These are phyloP conservation scores for Teratosphaeria gauchensis DNA, from an alignment of 2,329 filamentous ascomycete genomes.

Conservation along the genomic window DNA sequence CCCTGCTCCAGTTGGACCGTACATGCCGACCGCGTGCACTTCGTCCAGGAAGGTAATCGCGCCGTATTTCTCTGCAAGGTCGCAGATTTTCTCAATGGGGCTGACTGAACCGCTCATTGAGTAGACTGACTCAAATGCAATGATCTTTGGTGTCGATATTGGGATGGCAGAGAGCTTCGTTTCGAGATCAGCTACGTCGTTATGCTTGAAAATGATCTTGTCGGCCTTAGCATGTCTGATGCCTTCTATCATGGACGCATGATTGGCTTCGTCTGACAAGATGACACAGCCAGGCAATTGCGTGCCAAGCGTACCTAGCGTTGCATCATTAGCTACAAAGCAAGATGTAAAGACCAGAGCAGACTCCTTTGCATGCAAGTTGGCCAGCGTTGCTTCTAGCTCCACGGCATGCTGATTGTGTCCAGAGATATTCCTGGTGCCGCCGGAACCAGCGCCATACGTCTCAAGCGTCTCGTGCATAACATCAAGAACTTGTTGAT, in stretches of 20 bases:
- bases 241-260: slow-evolving; percentile 98
- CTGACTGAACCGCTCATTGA: slow-evolving; percentile 98
- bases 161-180: slow-evolving; percentile 83
- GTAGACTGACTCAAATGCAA: slow-evolving; percentile 97
- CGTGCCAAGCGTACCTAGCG: slow-evolving; percentile 88
- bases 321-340: slow-evolving; percentile 97
- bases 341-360: slow-evolving; percentile 94
- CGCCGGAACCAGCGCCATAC: slow-evolving; percentile 90
- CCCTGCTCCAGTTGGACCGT: slow-evolving; percentile 87
- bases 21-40: slow-evolving; percentile 99
- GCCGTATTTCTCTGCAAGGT: slow-evolving; percentile 93
- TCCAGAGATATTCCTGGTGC: slow-evolving; percentile 98
- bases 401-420: slow-evolving; percentile 91
- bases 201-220: slow-evolving; percentile 98
- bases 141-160: slow-evolving; percentile 83
- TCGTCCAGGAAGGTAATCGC: slow-evolving; percentile 96
- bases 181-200: slow-evolving; percentile 84
- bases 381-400: slow-evolving; percentile 72
- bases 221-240: slow-evolving; percentile 94
- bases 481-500: slow-evolving; percentile 70
- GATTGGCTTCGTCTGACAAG: slow-evolving; percentile 89
- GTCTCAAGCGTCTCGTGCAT: slow-evolving; percentile 95
- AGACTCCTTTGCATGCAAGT: slow-evolving; percentile 82
- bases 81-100: slow-evolving; percentile 90
- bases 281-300: slow-evolving; percentile 96